phyloP scores from a whole-genome alignment of 306 rosid species.

The Rosa rugosa region DNA sequence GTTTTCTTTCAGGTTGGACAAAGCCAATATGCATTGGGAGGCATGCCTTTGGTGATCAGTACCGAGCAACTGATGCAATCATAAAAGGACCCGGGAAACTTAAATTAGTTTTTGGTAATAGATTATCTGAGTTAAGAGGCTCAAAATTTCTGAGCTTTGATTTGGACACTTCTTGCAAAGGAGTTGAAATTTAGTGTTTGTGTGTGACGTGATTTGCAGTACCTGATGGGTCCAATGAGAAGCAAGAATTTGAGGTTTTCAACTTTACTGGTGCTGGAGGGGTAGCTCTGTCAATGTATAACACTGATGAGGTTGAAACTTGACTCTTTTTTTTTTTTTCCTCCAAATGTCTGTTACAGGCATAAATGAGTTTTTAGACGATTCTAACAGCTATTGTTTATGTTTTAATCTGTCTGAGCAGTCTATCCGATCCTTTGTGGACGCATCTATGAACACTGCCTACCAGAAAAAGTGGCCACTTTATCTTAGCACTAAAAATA shows the following conservation, averaged over 20 bases:
- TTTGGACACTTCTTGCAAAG: conserved; percentile 3
- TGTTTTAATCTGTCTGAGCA: conserved; percentile 27
- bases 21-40: conserved; percentile 94
- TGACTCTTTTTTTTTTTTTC: conserved; percentile 15
- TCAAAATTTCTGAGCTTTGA: background rate
- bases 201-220: conserved; percentile 32
- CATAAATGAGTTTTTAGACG: conserved; percentile 13
- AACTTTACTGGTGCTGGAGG: conserved; percentile 90
- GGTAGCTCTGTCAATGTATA: conserved; percentile 85
- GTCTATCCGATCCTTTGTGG: conserved; percentile 87
- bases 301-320: conserved; percentile 83
- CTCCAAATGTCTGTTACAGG: background rate
- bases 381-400: background rate
- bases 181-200: background rate
- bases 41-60: conserved; percentile 97
- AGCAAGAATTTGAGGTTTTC: conserved; percentile 73
- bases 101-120: conserved; percentile 77
- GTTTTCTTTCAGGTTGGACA: conserved; percentile 67
- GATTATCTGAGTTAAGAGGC: background rate
- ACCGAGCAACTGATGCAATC: conserved; percentile 80
- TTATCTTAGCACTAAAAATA: conserved; percentile 92
- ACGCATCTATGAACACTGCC: conserved; percentile 89
- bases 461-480: conserved; percentile 88
- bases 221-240: conserved; percentile 60
- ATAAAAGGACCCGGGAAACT: conserved; percentile 87